Evolutionary conservation across 2,329 filamentous ascomycete species (phyloP).

Genomic region (Monosporascus sp.): DNA sequence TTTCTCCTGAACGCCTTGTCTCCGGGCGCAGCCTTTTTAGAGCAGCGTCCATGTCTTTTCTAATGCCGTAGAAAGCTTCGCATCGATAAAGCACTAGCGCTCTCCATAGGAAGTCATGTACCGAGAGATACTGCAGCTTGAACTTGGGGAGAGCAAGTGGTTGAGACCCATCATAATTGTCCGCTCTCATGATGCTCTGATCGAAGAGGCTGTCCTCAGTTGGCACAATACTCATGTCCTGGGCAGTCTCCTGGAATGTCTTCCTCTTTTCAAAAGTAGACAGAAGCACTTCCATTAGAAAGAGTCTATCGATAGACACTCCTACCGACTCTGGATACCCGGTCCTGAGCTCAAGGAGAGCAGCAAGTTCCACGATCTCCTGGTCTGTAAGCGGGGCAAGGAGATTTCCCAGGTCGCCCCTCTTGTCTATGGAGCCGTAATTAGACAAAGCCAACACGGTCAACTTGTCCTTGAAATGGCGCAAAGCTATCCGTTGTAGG

Average conservation of each 20-base stretch:
- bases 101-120: conserved; percentile 96
- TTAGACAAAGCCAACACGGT: conserved; percentile 91
- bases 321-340: conserved; percentile 70
- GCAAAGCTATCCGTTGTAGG: conserved; percentile 72
- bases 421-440: conserved; percentile 78
- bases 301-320: conserved; percentile 57
- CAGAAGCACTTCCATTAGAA: conserved; percentile 67
- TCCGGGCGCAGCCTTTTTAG: conserved; percentile 74
- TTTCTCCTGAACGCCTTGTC: conserved; percentile 56
- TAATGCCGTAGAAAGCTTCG: conserved; percentile 89
- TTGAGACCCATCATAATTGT: conserved; percentile 78
- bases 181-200: conserved; percentile 68
- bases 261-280: conserved; percentile 69
- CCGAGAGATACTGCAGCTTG: conserved; percentile 90
- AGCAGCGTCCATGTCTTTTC: conserved; percentile 81
- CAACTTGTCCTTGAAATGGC: conserved; percentile 81
- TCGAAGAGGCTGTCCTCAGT: conserved; percentile 82
- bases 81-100: conserved; percentile 83
- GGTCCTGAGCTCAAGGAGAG: conserved; percentile 70
- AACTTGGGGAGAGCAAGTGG: conserved; percentile 90
- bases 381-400: conserved; percentile 66
- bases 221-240: conserved; percentile 69
- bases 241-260: conserved; percentile 76
- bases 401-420: conserved; percentile 71
- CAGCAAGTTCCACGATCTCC: conserved; percentile 66